Evolutionary conservation across 2,329 filamentous ascomycete species (phyloP), one percentile per base, ranked within the genome.

Genomic region (Botrytis cinerea): DNA sequence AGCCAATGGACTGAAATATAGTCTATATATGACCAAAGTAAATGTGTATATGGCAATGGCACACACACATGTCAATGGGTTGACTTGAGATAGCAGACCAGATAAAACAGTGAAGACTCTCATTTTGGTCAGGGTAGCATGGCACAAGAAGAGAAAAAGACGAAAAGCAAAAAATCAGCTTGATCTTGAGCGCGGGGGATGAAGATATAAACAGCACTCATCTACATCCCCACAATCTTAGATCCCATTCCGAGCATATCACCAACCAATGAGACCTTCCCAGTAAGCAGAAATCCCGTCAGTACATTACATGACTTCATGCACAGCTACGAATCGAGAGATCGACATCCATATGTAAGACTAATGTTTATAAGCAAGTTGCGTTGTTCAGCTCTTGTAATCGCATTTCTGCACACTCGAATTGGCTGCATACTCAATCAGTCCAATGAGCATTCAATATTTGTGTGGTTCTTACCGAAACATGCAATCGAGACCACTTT

Each of bases 1-100:
- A 20, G 79, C 75, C 28, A 82, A 73, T 25, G 81, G 81, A 72
- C 81, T 81, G 12, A 82, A 78, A 73, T 78, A 82, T 14, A 83
- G 77, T 46, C 82, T 80, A n/a, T 74, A 76, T 40, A 73, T 68
- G 28, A 70, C 71, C 35, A 69, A n/a, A 61, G 16, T 68, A 14
- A 74, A 0, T 9, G 69, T 51, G 28, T 74, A 74, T 62, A 40
- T 28, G 28, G 48, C 38, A 40, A 73, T 45, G 10, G 43, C 70
- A n/a, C 14, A 57, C 8, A 59, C 7, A 16, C 28, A 51, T 4
- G 46, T 59, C 28, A 32, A 59, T 8, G 28, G 35, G 22, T 68
- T 35, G 40, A 67, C 35, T n/a, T 54, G 38, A 38, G 61, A 68
- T 22, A 72, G 25, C 9, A 57, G 12, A 6, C 4, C 70, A n/a